Evolutionary conservation across 2,329 filamentous ascomycete genomes (phyloP).

Genomic region (Bimuria novae-zelandiae): DNA sequence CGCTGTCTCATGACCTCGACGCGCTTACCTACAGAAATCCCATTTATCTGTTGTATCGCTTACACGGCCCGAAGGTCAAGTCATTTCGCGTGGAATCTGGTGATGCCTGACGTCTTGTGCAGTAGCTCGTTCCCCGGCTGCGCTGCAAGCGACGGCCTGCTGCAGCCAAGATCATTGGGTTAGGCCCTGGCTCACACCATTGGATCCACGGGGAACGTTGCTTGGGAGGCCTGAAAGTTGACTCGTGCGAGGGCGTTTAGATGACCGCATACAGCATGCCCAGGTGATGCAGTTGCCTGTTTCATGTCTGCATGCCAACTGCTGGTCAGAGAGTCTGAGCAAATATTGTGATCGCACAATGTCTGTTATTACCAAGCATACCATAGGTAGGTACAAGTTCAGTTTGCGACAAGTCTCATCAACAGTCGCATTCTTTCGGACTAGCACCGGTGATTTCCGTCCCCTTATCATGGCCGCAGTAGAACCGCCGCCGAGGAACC

Average conservation of each 20-base stretch:
- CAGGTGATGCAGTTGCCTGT: background rate
- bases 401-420: too few species aligned
- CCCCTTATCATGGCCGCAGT: background rate
- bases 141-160: constrained; percentile 14
- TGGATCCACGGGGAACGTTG: background rate
- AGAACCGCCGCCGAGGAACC: background rate
- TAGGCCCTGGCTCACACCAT: background rate
- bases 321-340: too few species aligned
- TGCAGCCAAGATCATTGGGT: constrained; percentile 8
- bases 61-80: constrained; percentile 5
- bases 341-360: too few species aligned
- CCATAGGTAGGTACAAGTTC: too few species aligned
- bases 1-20: constrained; percentile 2
- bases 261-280: constrained; percentile 9
- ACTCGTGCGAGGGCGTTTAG: constrained; percentile 13
- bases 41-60: constrained; percentile 11
- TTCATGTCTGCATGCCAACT: background rate
- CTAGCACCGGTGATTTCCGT: background rate
- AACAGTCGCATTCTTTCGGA: too few species aligned
- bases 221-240: constrained; percentile 10
- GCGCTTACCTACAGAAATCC: constrained; percentile 6
- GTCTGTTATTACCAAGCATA: too few species aligned
- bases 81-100: constrained; percentile 1
- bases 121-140: background rate
- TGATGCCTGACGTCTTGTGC: constrained; percentile 6